Evolutionary conservation across 805 yeast genomes (phyloP), one percentile per base, ranked within the genome.

Genomic region (Ogataea kodamae): DNA sequence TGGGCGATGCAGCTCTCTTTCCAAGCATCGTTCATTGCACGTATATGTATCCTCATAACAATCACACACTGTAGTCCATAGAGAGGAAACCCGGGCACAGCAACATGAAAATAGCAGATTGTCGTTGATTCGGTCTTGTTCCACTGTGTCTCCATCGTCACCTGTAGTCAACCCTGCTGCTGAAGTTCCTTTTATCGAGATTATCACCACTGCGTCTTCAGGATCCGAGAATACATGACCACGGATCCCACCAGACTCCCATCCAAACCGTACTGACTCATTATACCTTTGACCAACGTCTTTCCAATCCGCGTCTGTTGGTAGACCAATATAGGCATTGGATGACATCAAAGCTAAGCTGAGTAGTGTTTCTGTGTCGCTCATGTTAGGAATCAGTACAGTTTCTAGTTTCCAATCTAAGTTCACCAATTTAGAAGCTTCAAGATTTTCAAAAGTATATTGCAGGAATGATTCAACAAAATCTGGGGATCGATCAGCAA

Each of bases 41-140:
- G 90, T 84, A 57, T 85, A 86, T 0, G 94, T 74, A 33, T 74
- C 76, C 42, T 78, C 74, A 53, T 81, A 90, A 55, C 98, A 92
- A 57, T 88, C 96, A 61, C 98, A 92, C 1, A 88, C 97, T 0
- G 97, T 83, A 6, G 81, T 76, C 98, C 97, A 92, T 59, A 86
- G 61, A 45, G 87, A 88, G 22, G 92, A 76, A 1, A 90, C 81
- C 22, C 97, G 70, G 0, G 96, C 97, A 62, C 98, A 92, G 57
- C 98, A 92, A 58, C 98, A 92, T 8, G 94, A 84, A 55, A 92
- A 92, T 21, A 92, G 61, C 37, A 90, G 54, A 52, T 92, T 92
- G 56, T 92, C 97, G 55, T 90, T 92, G 18, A 70, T 59, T 57
- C 85, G 87, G 55, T 92, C 98, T 39, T 76, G 78, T 1, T 70